Conservation (phyloP, 177 flowering plant species). For the Vitis hybrid region DNA sequence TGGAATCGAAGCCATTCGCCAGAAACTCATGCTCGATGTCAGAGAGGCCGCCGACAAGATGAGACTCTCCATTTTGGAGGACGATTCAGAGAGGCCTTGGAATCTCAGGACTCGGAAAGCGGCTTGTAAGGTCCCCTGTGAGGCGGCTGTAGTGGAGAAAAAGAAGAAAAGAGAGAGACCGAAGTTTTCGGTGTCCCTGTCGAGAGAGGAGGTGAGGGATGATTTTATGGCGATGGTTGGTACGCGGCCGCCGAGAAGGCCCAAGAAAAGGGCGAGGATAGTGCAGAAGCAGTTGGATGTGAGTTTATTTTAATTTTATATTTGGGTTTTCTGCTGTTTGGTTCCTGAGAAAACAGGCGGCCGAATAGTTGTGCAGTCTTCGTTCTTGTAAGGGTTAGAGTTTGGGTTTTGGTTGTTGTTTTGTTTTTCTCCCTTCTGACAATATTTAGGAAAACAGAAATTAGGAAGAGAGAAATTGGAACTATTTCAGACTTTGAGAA, state of each 20-base stretch:
- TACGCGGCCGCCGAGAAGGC: constrained; percentile 40
- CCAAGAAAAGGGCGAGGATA: constrained; percentile 35
- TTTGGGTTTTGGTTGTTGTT: too few relatives aligned
- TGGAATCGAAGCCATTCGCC: constrained; percentile 19
- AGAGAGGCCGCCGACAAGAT: constrained; percentile 14
- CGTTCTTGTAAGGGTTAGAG: too few relatives aligned
- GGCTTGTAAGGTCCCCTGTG: constrained; percentile 8
- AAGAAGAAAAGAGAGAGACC: constrained; percentile 17
- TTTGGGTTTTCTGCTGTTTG: not conserved
- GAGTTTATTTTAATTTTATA: not conserved
- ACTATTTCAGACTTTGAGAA: too few relatives aligned
- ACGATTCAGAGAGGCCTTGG: constrained; percentile 24
- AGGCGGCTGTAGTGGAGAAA: constrained; percentile 7
- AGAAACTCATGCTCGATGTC: constrained; percentile 12
- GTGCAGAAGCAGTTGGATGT: constrained; percentile 49
- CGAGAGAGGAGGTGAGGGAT: constrained; percentile 45
- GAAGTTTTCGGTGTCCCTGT: constrained; percentile 34
- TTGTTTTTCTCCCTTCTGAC: too few relatives aligned
- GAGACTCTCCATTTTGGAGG: constrained; percentile 44
- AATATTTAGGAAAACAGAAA: too few relatives aligned
- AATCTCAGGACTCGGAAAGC: constrained; percentile 24
- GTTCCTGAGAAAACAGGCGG: not conserved
- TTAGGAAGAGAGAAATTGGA: too few relatives aligned
- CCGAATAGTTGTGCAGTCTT: too few relatives aligned
- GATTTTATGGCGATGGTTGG: constrained; percentile 38